Percentiles rank a stretch among this genome's conserved stretches.
phyloP scores from a whole-genome alignment of 225 moss, liverwort and hornwort species.

The Bryum argenteum region DNA sequence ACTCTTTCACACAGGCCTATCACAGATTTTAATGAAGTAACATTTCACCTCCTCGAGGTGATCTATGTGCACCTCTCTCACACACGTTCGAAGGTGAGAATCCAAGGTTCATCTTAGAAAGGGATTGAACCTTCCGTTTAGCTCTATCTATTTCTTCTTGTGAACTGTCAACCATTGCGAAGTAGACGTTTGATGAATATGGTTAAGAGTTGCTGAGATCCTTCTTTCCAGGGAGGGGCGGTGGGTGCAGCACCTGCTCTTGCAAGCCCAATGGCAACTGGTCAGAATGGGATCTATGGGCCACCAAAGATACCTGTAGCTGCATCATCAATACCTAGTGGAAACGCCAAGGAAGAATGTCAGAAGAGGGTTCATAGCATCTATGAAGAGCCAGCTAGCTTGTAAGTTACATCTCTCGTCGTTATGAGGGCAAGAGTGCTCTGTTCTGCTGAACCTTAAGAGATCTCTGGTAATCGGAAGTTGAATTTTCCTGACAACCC shows the following conservation, averaged over 20 bases:
- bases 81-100: slow-evolving; percentile 59
- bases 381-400: slow-evolving; percentile 86
- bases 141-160: slow-evolving; percentile 9
- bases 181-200: neutral
- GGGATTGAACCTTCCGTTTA: neutral
- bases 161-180: neutral
- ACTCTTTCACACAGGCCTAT: slow-evolving; percentile 64
- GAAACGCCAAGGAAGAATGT: slow-evolving; percentile 68
- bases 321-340: slow-evolving; percentile 35
- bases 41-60: slow-evolving; percentile 95
- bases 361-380: slow-evolving; percentile 77
- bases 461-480: neutral
- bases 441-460: neutral
- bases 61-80: slow-evolving; percentile 79
- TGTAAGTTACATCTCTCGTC: slow-evolving; percentile 46
- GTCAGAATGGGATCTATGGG: slow-evolving; percentile 42
- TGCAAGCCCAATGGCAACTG: slow-evolving; percentile 31
- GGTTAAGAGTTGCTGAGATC: neutral
- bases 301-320: slow-evolving; percentile 50
- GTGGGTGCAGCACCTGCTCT: slow-evolving; percentile 34
- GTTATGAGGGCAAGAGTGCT: slow-evolving; percentile 6
- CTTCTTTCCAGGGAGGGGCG: slow-evolving; percentile 38
- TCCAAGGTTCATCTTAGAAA: slow-evolving; percentile 10
- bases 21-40: slow-evolving; percentile 90
- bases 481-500: neutral